A percentile compares a stretch with the other conserved stretches of the same genome.
Evolutionary conservation across 345 rosid species (phyloP).

Genomic region (Firmiana major): DNA sequence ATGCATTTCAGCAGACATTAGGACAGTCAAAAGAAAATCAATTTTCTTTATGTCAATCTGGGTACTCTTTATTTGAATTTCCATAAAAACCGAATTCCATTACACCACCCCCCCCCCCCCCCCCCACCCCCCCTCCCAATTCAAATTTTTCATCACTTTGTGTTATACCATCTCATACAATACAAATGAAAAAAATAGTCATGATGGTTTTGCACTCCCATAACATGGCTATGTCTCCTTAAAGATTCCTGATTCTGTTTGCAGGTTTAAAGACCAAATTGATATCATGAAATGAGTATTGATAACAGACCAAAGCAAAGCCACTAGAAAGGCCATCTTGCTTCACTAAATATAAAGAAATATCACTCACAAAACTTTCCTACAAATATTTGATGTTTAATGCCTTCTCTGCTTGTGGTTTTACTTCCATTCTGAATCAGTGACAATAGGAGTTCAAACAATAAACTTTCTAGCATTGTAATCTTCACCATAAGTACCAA

Average conservation of each 20-base stretch:
- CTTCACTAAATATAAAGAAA: background rate
- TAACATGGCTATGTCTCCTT: background rate
- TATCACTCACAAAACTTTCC: background rate
- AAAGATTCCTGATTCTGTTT: background rate
- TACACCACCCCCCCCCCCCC: too few relatives aligned
- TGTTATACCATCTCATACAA: background rate
- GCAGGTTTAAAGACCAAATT: background rate
- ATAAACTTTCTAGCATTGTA: background rate
- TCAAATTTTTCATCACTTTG: background rate
- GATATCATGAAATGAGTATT: background rate
- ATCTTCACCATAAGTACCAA: background rate
- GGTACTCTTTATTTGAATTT: background rate
- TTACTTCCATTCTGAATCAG: background rate
- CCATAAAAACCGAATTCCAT: background rate
- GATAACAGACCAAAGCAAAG: background rate
- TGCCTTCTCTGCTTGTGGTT: background rate
- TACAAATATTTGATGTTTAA: background rate
- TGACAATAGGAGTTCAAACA: background rate
- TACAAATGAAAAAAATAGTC: background rate
- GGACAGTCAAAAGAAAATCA: background rate
- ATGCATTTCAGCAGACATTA: background rate
- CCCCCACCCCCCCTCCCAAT: too few relatives aligned
- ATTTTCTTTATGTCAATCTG: background rate
- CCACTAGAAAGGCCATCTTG: background rate
- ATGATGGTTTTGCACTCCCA: background rate